Conservation (phyloP, 768 basidiomycete genomes). For the Psilocybe sp. region DNA sequence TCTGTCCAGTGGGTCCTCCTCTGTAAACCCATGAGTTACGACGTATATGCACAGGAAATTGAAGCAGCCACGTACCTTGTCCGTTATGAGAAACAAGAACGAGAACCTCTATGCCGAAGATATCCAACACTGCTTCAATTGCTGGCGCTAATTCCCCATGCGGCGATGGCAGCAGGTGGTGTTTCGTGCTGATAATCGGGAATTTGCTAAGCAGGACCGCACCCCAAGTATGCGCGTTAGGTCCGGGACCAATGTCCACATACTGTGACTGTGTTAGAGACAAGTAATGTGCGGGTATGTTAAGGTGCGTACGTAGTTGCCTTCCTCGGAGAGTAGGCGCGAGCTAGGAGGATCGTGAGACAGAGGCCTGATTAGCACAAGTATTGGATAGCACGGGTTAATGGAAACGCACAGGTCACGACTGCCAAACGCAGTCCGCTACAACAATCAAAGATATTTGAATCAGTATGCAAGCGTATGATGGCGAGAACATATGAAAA, state of each 20-base stretch:
- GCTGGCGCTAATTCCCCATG: conserved; percentile 85
- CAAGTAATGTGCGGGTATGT: background rate
- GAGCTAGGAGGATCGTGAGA: conserved; percentile 45
- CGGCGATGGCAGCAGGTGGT: conserved; percentile 87
- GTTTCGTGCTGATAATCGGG: conserved; percentile 83
- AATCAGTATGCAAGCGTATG: background rate
- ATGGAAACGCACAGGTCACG: conserved; percentile 67
- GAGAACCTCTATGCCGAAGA: conserved; percentile 73
- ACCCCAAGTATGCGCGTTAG: conserved; percentile 89
- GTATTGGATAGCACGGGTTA: too few relatives aligned
- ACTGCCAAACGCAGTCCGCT: conserved; percentile 65
- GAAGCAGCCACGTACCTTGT: conserved; percentile 51
- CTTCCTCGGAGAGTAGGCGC: conserved; percentile 69
- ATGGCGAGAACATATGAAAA: background rate
- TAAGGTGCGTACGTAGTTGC: conserved; percentile 67
- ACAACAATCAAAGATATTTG: conserved; percentile 3
- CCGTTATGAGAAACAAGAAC: conserved; percentile 92
- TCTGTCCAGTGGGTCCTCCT: conserved; percentile 87
- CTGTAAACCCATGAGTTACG: conserved; percentile 30
- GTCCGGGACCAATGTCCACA: conserved; percentile 86
- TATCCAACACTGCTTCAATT: conserved; percentile 80
- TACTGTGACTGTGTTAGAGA: conserved; percentile 42
- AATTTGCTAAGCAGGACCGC: conserved; percentile 84
- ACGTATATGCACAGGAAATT: background rate
- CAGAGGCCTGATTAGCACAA: background rate